Evolutionary conservation across 768 basidiomycete species (phyloP), one percentile per base, ranked within the genome.

Genomic region (Naganishia onofrii): DNA sequence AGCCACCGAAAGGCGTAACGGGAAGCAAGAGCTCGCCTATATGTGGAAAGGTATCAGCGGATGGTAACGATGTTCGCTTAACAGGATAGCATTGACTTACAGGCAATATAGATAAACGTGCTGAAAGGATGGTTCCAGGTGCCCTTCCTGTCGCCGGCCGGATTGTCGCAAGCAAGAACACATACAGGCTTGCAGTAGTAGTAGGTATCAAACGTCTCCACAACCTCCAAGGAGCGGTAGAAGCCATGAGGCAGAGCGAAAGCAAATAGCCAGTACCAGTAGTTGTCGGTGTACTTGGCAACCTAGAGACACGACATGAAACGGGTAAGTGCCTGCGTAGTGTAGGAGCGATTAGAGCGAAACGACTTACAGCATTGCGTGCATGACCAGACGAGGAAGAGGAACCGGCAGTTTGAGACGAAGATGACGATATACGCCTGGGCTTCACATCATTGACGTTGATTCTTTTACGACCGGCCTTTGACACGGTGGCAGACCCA

Each of bases 11-110:
- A 6, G 57, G 57, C 17, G 4, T 19, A 23, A 36, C 23, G 34
- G 31, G 57, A 10, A 58, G 34, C 21, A 58, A 58, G 32, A 58
- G 17, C 29, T 58, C 57, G 21, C 57, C 57, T 58, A 26, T 5
- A 8, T 8, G 42, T 8, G 13, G 21, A 29, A 4, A 23, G 7
- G 1, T 15, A 38, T 17, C 9, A 36, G 34, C 12, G 15, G 3
- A 58, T 38, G 23, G 2, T 28, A 7, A 31, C 5, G 19, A 3
- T 56, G 7, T 13, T 1, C 8, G 8, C 5, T 29, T n/a, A n/a
- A n/a, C n/a, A n/a, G 5, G 17, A 6, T 5, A 19, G n/a, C 5
- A 9, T 23, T 19, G 3, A 38, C 57, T 38, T 28, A 58, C 57
- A 58, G 7, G 57, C 57, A 28, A 58, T 5, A 12, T 21, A 38